These are phyloP conservation scores for Geosmithia flava DNA, from an alignment of 2,329 filamentous ascomycete species.

Conservation along the genomic window DNA sequence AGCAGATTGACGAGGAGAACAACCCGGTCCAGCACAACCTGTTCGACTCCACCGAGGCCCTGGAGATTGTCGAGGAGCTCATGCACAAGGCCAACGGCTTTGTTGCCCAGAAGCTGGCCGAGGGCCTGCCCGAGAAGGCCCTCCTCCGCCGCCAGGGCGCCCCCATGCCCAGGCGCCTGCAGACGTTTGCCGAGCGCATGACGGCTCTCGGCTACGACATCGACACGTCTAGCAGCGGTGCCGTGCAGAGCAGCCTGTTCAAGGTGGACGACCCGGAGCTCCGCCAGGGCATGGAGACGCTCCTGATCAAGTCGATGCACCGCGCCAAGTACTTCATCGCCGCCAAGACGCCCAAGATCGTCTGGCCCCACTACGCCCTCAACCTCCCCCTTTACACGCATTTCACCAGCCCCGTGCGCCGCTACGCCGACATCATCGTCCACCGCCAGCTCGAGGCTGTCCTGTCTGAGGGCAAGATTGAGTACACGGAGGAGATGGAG, in stretches of 20 bases:
- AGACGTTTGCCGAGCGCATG: constrained; percentile 90
- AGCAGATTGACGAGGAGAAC: constrained; percentile 96
- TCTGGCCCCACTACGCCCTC: constrained; percentile 80
- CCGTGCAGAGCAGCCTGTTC: constrained; percentile 89
- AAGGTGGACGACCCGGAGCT: constrained; percentile 79
- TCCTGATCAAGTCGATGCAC: constrained; percentile 90
- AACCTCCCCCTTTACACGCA: constrained; percentile 94
- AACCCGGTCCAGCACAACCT: constrained; percentile 94
- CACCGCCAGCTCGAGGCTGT: constrained; percentile 88
- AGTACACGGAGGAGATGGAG: constrained; percentile 85
- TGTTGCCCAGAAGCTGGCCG: constrained; percentile 72
- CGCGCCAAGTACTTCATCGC: constrained; percentile 91
- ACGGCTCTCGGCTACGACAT: constrained; percentile 80
- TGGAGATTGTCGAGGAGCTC: constrained; percentile 90
- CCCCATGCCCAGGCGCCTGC: constrained; percentile 77
- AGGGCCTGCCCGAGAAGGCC: constrained; percentile 80
- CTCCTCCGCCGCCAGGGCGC: constrained; percentile 76
- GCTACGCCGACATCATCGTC: constrained; percentile 89
- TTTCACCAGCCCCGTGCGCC: constrained; percentile 88
- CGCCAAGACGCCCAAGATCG: constrained; percentile 63
- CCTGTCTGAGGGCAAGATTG: constrained; percentile 67
- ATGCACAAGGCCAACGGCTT: constrained; percentile 86
- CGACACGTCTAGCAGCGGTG: constrained; percentile 79
- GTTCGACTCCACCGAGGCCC: constrained; percentile 78
- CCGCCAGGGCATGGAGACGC: constrained; percentile 95